A percentile compares a stretch with the other conserved stretches of the same genome.
Conservation (phyloP, 495 filamentous ascomycete species). For the Neurospora tetrasperma region DNA sequence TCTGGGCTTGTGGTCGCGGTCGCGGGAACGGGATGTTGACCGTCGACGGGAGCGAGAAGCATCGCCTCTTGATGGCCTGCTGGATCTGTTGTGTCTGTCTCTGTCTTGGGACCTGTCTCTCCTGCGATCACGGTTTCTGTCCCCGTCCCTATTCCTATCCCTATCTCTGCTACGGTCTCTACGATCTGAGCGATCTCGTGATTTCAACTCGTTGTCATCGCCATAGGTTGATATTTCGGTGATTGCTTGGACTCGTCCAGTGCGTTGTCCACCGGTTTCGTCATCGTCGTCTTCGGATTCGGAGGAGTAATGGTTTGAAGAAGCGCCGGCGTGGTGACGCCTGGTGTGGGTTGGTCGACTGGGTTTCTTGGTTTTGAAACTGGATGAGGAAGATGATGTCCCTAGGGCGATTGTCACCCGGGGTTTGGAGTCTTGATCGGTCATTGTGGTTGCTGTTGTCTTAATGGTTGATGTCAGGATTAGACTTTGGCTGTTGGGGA, state of each 20-base stretch:
- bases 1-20: not conserved
- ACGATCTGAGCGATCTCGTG: not conserved
- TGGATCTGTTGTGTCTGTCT: not conserved
- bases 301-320: not conserved
- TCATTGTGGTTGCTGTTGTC: not conserved
- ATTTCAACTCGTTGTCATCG: not conserved
- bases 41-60: not conserved
- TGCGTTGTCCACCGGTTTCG: not conserved
- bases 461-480: not conserved
- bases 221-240: not conserved
- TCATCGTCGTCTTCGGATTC: conserved; percentile 10
- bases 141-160: not conserved
- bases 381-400: not conserved
- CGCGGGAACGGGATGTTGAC: not conserved
- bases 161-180: not conserved
- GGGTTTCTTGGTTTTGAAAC: not conserved
- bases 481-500: not conserved
- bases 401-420: conserved; percentile 5
- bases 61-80: not conserved
- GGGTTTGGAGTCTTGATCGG: not conserved
- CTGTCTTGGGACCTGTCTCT: not conserved
- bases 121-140: not conserved
- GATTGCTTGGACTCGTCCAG: not conserved
- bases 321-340: not conserved
- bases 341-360: not conserved